These are phyloP conservation scores for Orychophragmus violaceus DNA, from an alignment of 345 rosid genomes.

Conservation along the genomic window DNA sequence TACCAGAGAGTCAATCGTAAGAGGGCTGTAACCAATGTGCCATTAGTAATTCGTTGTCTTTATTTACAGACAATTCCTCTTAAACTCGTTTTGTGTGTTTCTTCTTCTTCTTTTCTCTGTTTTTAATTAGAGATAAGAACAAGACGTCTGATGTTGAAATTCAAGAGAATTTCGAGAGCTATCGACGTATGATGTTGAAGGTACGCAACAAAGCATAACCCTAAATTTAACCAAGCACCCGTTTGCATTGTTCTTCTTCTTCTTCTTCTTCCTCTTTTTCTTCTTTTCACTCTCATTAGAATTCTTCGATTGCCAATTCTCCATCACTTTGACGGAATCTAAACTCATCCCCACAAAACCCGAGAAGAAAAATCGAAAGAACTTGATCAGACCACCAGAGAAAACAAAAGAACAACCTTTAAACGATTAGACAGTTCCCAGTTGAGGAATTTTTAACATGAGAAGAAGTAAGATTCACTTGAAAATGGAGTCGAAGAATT, in stretches of 20 bases:
- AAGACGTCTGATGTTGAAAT: too few relatives aligned
- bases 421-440: not conserved
- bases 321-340: slow-evolving; percentile 20
- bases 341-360: slow-evolving; percentile 19
- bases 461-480: slow-evolving; percentile 2
- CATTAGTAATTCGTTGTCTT: too few relatives aligned
- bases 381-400: slow-evolving; percentile 8
- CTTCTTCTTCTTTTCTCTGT: too few relatives aligned
- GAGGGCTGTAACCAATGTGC: too few relatives aligned
- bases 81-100: too few relatives aligned
- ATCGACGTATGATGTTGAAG: slow-evolving; percentile 77
- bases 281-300: slow-evolving; percentile 32
- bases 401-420: not conserved
- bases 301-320: slow-evolving; percentile 20
- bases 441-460: too few relatives aligned
- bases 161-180: too few relatives aligned
- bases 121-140: too few relatives aligned
- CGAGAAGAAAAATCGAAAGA: not conserved
- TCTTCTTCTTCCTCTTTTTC: slow-evolving; percentile 27
- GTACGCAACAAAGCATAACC: slow-evolving; percentile 55
- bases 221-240: slow-evolving; percentile 74
- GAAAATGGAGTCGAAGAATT: slow-evolving; percentile 8
- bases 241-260: slow-evolving; percentile 31
- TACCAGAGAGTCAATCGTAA: too few relatives aligned
- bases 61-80: too few relatives aligned